Base-by-base conservation (phyloP, 768 basidiomycete genomes). In the Trametes elegans region DNA sequence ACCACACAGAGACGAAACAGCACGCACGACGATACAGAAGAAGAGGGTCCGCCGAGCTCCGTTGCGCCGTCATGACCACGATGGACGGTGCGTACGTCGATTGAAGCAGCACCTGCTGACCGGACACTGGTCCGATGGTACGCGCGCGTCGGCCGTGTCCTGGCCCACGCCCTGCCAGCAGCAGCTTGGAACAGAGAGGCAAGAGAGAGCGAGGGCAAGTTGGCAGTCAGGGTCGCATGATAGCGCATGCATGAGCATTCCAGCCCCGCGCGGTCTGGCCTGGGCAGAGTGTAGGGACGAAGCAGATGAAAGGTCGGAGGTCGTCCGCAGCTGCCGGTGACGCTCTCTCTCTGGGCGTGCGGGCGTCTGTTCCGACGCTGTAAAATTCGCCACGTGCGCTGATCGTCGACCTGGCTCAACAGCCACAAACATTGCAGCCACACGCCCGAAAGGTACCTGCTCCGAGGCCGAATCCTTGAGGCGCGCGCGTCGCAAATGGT, bases 151-250 rank as follows among this genome's bases (percentile, higher is more conserved):
- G 66, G 66, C 47, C 57, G 54, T 24, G 65, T 68, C 59, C 61
- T 64, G 54, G 57, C 40, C 65, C 65, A 84, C 42, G 80, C 81
- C 45, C 75, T 76, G 59, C 72, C 72, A 18, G 81, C 81, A 52
- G 79, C 80, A 34, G 70, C 70, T 51, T 78, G 78, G 4, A 81
- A 71, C 41, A 76, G 68, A 43, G 71, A 68, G 26, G 69, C 66
- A 59, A 81, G 77, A 10, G 67, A 55, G 19, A 62, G 42, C 29
- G 57, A 50, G 62, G 59, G 48, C 40, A 49, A 24, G 52, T 59
- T 49, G 45, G 62, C 61, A 53, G 68, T 62, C 53, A 65, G 67
- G 43, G 65, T 28, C 44, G 67, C 75, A 76, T 74, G 68, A 66
- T 72, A 62, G 62, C 65, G 66, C 76, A 77, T 77, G 68, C 75